Percentiles rank a stretch among this genome's conserved stretches.
Conservation (phyloP, 2,329 filamentous ascomycete genomes). For the Camptophora hylomeconis region DNA sequence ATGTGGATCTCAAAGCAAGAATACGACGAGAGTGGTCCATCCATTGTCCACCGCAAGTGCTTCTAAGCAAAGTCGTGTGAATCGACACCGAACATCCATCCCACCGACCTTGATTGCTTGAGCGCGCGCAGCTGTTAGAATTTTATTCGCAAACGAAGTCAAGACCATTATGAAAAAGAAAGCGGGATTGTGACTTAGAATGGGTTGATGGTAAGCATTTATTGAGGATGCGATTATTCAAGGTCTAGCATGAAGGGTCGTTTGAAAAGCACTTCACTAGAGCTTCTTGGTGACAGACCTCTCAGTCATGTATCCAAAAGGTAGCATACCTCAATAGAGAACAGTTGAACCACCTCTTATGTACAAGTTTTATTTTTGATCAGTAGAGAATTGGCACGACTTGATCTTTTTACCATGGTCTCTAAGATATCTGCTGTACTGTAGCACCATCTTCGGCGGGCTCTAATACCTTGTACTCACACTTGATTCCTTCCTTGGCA, state of each 20-base stretch:
- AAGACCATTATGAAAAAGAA: conserved; percentile 13
- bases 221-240: too few relatives aligned
- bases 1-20: conserved; percentile 99
- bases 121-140: conserved; percentile 5
- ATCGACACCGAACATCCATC: background rate
- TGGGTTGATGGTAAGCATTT: too few relatives aligned
- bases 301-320: too few relatives aligned
- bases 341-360: too few relatives aligned
- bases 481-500: conserved; percentile 49
- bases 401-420: too few relatives aligned
- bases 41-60: conserved; percentile 99
- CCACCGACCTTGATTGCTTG: background rate
- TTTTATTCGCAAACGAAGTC: conserved; percentile 14
- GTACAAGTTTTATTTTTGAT: too few relatives aligned
- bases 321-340: too few relatives aligned
- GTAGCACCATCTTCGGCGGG: conserved; percentile 56
- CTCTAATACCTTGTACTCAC: conserved; percentile 77
- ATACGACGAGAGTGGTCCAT: conserved; percentile 99
- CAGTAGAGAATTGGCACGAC: too few relatives aligned
- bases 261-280: too few relatives aligned
- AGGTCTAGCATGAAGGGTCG: too few relatives aligned
- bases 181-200: too few relatives aligned
- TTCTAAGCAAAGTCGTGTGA: conserved; percentile 61
- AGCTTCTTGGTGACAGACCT: too few relatives aligned
- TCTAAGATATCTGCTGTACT: conserved; percentile 18